These are phyloP conservation scores for Hymenoscyphus linearis DNA, from an alignment of 2,329 filamentous ascomycete species.

Conservation along the genomic window DNA sequence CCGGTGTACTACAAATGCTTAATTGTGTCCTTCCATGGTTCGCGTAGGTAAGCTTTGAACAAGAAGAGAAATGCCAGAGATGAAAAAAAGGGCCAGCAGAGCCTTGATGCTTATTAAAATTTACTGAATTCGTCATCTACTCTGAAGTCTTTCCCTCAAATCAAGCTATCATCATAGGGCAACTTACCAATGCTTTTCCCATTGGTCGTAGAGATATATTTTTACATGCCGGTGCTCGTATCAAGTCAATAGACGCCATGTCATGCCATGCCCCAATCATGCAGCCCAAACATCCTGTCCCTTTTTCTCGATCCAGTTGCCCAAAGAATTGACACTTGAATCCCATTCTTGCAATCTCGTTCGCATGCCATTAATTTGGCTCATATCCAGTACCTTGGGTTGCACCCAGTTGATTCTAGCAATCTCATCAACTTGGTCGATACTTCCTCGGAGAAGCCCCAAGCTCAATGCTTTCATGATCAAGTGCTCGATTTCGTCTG, in stretches of 20 bases:
- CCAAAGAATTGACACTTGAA: conserved; percentile 88
- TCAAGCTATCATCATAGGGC: background rate
- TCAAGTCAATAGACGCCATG: conserved; percentile 25
- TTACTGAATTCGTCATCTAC: background rate
- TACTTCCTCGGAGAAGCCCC: conserved; percentile 82
- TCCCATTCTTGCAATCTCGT: conserved; percentile 89
- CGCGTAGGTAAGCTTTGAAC: too few species aligned
- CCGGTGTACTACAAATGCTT: too few species aligned
- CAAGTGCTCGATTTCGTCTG: conserved; percentile 91
- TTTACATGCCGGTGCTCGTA: conserved; percentile 24
- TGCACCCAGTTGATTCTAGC: conserved; percentile 98
- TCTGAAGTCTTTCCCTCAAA: background rate
- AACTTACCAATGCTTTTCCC: conserved; percentile 16
- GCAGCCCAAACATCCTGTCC: conserved; percentile 96
- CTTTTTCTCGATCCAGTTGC: conserved; percentile 92
- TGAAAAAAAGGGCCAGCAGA: too few species aligned
- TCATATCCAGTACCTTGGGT: conserved; percentile 93
- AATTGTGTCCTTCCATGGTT: too few species aligned
- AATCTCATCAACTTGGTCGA: conserved; percentile 92
- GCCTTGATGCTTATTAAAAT: background rate
- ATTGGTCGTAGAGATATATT: conserved; percentile 24
- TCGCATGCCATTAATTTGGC: conserved; percentile 91
- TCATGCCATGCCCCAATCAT: conserved; percentile 38
- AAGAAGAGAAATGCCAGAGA: too few species aligned
- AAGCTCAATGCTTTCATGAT: conserved; percentile 99